phyloP scores from a whole-genome alignment of 257 asterid species.

The Nicotiana obtusifolia region DNA sequence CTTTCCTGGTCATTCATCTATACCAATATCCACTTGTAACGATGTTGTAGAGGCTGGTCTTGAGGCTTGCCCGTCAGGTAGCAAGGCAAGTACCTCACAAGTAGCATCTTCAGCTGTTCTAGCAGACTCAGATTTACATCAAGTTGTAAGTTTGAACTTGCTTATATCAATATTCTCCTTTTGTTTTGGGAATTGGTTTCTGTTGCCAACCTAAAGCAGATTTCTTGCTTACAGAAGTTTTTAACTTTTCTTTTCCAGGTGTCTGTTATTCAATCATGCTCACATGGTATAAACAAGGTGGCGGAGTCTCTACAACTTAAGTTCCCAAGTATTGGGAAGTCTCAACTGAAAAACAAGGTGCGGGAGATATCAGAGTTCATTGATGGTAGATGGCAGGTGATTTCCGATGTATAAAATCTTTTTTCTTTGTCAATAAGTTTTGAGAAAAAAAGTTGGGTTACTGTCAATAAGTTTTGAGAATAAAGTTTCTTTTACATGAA shows the following conservation, averaged over 20 bases:
- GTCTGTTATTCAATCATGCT: slow-evolving; percentile 51
- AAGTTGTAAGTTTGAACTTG: slow-evolving; percentile 48
- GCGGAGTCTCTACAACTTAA: slow-evolving; percentile 42
- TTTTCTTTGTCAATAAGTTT: not conserved
- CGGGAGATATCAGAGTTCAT: slow-evolving; percentile 67
- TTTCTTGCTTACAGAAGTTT: not conserved
- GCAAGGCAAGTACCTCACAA: slow-evolving; percentile 30
- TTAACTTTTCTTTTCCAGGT: slow-evolving; percentile 34
- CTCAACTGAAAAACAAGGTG: slow-evolving; percentile 71
- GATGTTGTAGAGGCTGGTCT: slow-evolving; percentile 28
- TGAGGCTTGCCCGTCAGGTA: slow-evolving; percentile 36
- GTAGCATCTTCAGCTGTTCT: slow-evolving; percentile 35
- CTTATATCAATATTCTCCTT: not conserved
- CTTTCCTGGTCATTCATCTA: slow-evolving; percentile 37
- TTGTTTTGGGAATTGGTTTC: slow-evolving; percentile 1
- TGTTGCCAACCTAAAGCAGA: not conserved
- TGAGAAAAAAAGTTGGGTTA: not conserved
- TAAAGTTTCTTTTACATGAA: not conserved
- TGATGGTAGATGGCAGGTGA: slow-evolving; percentile 87
- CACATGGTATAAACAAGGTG: slow-evolving; percentile 52
- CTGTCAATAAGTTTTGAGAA: not conserved
- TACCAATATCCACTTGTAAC: slow-evolving; percentile 35
- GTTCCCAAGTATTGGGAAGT: slow-evolving; percentile 55
- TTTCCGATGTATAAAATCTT: not conserved
- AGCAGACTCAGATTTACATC: slow-evolving; percentile 58